Evolutionary conservation across 495 filamentous ascomycete species (phyloP), one percentile per base, ranked within the genome.

Genomic region (Lindgomyces ingoldianus): DNA sequence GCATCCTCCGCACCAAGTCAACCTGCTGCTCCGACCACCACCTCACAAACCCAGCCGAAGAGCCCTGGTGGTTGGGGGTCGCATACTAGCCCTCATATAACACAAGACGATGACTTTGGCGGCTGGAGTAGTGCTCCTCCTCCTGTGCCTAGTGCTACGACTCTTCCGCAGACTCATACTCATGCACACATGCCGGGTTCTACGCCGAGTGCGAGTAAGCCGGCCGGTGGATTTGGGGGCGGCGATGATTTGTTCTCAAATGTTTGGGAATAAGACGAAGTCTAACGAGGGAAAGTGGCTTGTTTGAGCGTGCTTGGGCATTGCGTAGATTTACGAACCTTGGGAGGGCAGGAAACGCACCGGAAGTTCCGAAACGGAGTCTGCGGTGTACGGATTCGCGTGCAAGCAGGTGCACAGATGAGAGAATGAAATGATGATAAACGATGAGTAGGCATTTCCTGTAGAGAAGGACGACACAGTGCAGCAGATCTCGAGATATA

Each of bases 21-120:
- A 12, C 64, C 64, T 10, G 46, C 57, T 21, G 48, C 65, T 22
- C 19, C 72, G 30, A 48, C 72, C 14, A 64, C 63, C n/a, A 76
- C 74, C 12, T 65, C 83, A 22, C 79, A 80, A 63, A 73, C 77
- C 0, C 72, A 78, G 10, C 85, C 89, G 11, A 87, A 87, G 65
- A 69, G 74, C 45, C 64, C 72, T 1, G 56, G 52, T 8, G 57
- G 61, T 12, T 60, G 65, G 52, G 53, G 42, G 3, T 9, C 69
- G 24, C 52, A 69, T 14, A 62, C 33, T 6, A 39, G 57, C 16
- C 53, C 72, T 39, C 47, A 63, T 25, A 87, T 94, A 1, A 82
- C 84, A 27, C 85, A 84, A 0, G 92, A 97, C 72, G 92, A 97
- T 75, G 92, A 97, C 68, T 97, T 96, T 77, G 92, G 92, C 16